Conservation (phyloP, 345 rosid genomes). For the Lumnitzera littorea region DNA sequence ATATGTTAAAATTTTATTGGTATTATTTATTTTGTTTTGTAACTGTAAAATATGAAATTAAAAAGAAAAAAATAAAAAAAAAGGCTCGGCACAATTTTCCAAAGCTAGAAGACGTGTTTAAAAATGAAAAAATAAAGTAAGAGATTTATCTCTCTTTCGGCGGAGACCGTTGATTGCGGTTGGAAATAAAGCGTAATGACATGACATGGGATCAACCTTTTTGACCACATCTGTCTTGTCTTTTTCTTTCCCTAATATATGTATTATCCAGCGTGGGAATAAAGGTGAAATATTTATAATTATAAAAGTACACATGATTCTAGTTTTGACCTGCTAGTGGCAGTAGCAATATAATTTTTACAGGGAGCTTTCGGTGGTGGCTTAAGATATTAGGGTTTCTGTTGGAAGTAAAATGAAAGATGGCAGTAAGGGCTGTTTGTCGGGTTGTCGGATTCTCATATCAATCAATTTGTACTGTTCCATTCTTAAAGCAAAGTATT, state of each 20-base stretch:
- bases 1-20: no score
- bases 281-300: no score
- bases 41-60: no score
- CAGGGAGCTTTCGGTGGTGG: constrained; percentile 42
- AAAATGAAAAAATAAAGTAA: not conserved
- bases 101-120: not conserved
- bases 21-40: no score
- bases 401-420: constrained; percentile 12
- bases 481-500: no score
- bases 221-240: constrained; percentile 44
- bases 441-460: constrained; percentile 31
- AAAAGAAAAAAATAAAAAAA: no score
- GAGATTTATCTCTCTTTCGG: constrained; percentile 28
- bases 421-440: constrained; percentile 14
- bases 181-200: constrained; percentile 55
- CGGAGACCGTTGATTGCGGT: constrained; percentile 97
- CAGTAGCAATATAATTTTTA: not conserved
- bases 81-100: no score
- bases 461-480: not conserved
- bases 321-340: not conserved
- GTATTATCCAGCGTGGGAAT: not conserved
- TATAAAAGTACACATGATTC: no score
- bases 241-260: constrained; percentile 9
- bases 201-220: constrained; percentile 33
- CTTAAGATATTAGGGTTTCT: not conserved